Base-by-base conservation (phyloP, 2,329 filamentous ascomycete species). In the Phialophora expanda region DNA sequence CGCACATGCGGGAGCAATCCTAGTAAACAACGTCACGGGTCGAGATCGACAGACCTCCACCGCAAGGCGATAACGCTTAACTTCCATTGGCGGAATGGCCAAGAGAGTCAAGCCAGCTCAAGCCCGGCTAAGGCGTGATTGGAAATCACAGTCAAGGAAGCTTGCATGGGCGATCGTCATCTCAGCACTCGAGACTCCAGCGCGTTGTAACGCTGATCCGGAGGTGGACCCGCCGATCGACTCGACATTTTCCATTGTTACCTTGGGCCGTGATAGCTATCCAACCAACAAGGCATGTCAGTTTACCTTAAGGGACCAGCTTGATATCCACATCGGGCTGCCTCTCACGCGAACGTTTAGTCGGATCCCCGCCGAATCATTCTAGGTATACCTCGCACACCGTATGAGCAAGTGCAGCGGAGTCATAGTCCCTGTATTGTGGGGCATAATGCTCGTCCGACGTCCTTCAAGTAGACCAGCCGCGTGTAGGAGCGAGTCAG, bases 161-260 rank as follows among this genome's bases (percentile, higher is more conserved):
- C 51, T 30, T 56, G 60, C 38, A 38, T 26, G 48, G 6, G 38
- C 41, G 30, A 56, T 59, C 64, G 60, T 62, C 64, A 66, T 62
- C 46, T 41, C 12, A 28, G 11, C 28, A 46, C 38, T 32, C 59
- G 22, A 62, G 38, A 57, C 48, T 58, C 54, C 55, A 62, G 53
- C 28, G 64, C 26, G 64, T 66, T 66, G 60, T 56, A 66, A 62
- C 60, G 60, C 55, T 62, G 60, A 60, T 59, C 55, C 38, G 48
- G 59, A 24, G 20, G 55, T 7, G 38, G 50, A 48, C 59, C 32
- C 34, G 14, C 54, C 26, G 59, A 62, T 62, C 55, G 26, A 22
- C 55, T 34, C 20, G 30, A 30, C 24, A 17, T n/a, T 62, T 62
- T 20, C 64, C 59, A 50, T 46, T 32, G 51, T 57, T 30, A 54